These are phyloP conservation scores for Dactylorhiza incarnata DNA, from an alignment of 106 monocot species.

Conservation along the genomic window DNA sequence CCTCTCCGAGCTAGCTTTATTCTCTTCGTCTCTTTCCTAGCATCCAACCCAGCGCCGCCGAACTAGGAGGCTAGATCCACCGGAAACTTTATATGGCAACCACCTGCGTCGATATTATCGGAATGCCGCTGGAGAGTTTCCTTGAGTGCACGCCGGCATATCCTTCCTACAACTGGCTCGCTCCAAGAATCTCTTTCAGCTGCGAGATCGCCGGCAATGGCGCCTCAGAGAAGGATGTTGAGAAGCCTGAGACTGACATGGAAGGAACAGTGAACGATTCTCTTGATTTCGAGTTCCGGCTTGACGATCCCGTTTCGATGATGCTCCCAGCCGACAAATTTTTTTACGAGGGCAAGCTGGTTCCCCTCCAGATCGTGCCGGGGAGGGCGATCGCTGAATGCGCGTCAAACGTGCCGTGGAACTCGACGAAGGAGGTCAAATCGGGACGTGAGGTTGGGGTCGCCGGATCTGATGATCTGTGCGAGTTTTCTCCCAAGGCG, in stretches of 20 bases:
- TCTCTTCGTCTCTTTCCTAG: neutral
- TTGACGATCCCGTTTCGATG: constrained; percentile 35
- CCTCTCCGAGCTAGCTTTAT: too few relatives aligned
- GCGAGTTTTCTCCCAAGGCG: constrained; percentile 61
- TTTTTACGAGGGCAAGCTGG: constrained; percentile 82
- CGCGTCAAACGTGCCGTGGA: neutral
- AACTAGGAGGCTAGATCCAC: neutral
- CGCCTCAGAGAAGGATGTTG: neutral
- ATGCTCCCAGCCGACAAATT: constrained; percentile 86
- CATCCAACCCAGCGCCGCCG: neutral
- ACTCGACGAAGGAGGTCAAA: constrained; percentile 13
- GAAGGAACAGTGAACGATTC: constrained; percentile 11
- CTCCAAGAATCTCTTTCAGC: constrained; percentile 47
- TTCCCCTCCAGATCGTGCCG: constrained; percentile 46
- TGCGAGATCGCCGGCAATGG: constrained; percentile 14
- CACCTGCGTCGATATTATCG: constrained; percentile 26
- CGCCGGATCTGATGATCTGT: constrained; percentile 21
- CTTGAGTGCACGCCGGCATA: constrained; percentile 14
- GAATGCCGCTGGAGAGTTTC: constrained; percentile 18
- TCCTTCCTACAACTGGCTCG: constrained; percentile 34
- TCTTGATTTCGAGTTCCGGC: constrained; percentile 73
- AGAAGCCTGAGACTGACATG: neutral
- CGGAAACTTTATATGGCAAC: constrained; percentile 17
- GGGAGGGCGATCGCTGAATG: neutral
- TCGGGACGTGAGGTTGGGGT: constrained; percentile 12